phyloP scores from a whole-genome alignment of 1,284 basidiomycete genomes.

The Jaminaea rosea region DNA sequence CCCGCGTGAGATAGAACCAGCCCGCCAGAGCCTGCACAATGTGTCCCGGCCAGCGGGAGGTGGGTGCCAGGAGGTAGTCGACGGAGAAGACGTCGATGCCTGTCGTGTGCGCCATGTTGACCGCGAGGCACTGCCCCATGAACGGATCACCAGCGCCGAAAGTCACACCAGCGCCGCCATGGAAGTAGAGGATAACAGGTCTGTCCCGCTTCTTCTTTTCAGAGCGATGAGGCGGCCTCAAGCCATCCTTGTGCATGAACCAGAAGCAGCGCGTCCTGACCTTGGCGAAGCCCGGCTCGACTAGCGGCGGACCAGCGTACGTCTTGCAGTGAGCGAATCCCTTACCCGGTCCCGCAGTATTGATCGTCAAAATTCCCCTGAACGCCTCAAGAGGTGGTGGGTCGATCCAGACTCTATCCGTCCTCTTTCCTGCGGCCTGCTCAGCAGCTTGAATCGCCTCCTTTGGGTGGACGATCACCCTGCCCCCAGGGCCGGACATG shows the following conservation, averaged over 20 bases:
- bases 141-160: conserved; percentile 40
- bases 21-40: conserved; percentile 34
- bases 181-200: conserved; percentile 40
- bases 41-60: conserved; percentile 29
- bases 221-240: conserved; percentile 13
- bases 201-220: conserved; percentile 5
- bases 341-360: conserved; percentile 13
- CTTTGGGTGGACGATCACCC: conserved; percentile 22
- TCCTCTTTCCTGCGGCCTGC: conserved; percentile 10
- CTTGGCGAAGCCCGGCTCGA: conserved; percentile 41
- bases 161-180: conserved; percentile 42
- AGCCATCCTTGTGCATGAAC: conserved; percentile 32
- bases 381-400: conserved; percentile 33
- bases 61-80: conserved; percentile 42
- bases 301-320: conserved; percentile 35
- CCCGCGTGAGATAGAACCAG: conserved; percentile 31
- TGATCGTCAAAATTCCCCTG: conserved; percentile 34
- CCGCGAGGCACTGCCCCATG: conserved; percentile 35
- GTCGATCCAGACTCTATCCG: conserved; percentile 40
- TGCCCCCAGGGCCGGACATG: conserved; percentile 33
- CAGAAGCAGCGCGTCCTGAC: conserved; percentile 29
- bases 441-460: conserved; percentile 22
- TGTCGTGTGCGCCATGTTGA: conserved; percentile 19
- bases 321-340: conserved; percentile 8
- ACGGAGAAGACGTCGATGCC: conserved; percentile 41